Evolutionary conservation across 257 asterid species (phyloP).

Genomic region (Solanum okadae): DNA sequence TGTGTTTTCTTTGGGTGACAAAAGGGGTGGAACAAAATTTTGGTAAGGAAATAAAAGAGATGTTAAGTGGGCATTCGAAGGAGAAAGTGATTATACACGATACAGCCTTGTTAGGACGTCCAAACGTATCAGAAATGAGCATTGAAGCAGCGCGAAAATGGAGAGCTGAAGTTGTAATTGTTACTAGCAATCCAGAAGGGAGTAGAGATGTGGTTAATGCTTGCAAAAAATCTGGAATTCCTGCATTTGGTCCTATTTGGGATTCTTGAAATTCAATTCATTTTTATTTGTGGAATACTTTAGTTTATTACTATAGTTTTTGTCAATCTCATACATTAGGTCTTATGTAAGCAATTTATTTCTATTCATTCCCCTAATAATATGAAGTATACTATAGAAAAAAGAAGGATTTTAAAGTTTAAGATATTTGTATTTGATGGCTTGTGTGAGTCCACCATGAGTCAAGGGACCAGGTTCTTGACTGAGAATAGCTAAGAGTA

Average conservation of each 20-base stretch:
- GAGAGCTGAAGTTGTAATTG: constrained; percentile 59
- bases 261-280: constrained; percentile 30
- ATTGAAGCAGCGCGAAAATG: constrained; percentile 39
- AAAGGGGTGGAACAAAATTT: constrained; percentile 58
- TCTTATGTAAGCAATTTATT: background rate
- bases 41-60: constrained; percentile 41
- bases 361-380: background rate
- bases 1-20: constrained; percentile 62
- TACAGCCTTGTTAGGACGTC: constrained; percentile 55
- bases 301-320: no score
- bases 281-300: background rate
- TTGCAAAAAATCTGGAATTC: constrained; percentile 46
- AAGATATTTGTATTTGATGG: background rate
- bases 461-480: background rate
- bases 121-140: constrained; percentile 50
- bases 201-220: constrained; percentile 56
- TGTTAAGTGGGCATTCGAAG: constrained; percentile 41
- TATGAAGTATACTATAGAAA: background rate
- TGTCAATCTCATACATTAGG: background rate
- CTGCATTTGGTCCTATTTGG: constrained; percentile 74
- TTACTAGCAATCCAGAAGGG: constrained; percentile 69
- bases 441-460: background rate
- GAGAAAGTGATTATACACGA: constrained; percentile 55
- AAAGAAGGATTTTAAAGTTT: no score
- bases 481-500: background rate